Base-by-base conservation (phyloP, 768 basidiomycete species). In the Termitomyces heimii region DNA sequence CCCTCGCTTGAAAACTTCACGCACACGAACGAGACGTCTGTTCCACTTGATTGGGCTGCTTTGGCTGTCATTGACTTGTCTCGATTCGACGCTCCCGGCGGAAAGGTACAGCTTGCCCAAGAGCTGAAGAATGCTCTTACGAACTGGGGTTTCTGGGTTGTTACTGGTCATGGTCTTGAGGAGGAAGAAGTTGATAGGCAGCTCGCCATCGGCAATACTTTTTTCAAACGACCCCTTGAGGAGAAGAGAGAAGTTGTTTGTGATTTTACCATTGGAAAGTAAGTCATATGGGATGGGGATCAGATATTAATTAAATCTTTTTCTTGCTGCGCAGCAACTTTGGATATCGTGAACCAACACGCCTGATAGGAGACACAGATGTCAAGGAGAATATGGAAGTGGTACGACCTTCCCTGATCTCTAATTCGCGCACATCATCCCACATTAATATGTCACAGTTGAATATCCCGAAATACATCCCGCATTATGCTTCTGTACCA, bases 141-240 rank as follows among this genome's bases (percentile, higher is more conserved):
- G 49, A 71, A 66, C 7, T 68, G 70, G 46, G 75, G 78, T 5
- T 79, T 79, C 62, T 73, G 77, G 64, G 73, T 73, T 22, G 71
- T 77, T 31, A 66, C 71, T 53, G 70, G 70, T 48, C 67, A 70
- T 44, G 75, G 76, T 18, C 71, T 79, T 55, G 51, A 62, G 22
- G 71, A 77, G 53, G 73, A 74, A 5, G 67, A 77, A 63, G 68
- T 68, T 0, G 58, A 66, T 39, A 64, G 68, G 20, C 73, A 75
- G 60, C 64, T 72, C 31, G 66, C 70, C 8, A 69, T 75, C 26
- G 74, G 69, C 26, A 66, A 74, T 44, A 67, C 71, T 5, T 75
- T 74, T 61, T 74, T 70, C 60, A 63, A 71, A 18, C 60, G 65
- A 12, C 65, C 72, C n/a, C 50, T 75, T 8, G 73, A 69, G 47